Conservation (phyloP, 345 rosid genomes). For the Camelina sativa region DNA sequence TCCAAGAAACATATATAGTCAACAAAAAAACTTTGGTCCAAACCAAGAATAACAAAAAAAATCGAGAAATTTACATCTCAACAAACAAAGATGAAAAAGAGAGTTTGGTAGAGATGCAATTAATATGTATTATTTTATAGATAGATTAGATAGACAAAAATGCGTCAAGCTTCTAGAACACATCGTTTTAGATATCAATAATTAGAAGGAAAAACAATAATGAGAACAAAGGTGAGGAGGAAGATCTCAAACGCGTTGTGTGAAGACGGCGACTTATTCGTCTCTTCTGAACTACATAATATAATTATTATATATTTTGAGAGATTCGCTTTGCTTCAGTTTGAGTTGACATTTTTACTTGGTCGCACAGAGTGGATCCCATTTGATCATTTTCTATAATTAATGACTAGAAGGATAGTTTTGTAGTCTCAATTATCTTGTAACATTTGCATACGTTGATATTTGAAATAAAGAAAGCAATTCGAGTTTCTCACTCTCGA, state of each 20-base stretch:
- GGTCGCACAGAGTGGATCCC: slow-evolving; percentile 16
- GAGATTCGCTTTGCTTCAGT: slow-evolving; percentile 42
- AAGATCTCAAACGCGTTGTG: slow-evolving; percentile 44
- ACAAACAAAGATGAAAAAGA: slow-evolving; percentile 28
- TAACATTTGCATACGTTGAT: no score
- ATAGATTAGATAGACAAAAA: slow-evolving; percentile 17
- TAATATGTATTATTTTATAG: neutral
- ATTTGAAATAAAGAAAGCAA: no score
- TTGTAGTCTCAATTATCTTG: no score
- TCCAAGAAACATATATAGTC: slow-evolving; percentile 36
- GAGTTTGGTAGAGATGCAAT: slow-evolving; percentile 38
- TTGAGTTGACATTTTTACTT: slow-evolving; percentile 40
- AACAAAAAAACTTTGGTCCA: slow-evolving; percentile 32
- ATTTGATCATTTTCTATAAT: neutral
- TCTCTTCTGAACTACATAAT: slow-evolving; percentile 1
- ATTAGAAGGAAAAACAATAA: slow-evolving; percentile 23
- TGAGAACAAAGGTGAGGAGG: slow-evolving; percentile 29
- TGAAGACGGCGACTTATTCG: slow-evolving; percentile 44
- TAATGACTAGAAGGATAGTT: no score
- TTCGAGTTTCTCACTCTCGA: no score
- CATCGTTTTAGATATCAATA: slow-evolving; percentile 11
- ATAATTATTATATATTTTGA: neutral
- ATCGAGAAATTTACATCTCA: slow-evolving; percentile 35
- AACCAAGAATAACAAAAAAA: neutral
- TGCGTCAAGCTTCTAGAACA: slow-evolving; percentile 41